Evolutionary conservation across 2,329 filamentous ascomycete species (phyloP), one percentile per base, ranked within the genome.

Genomic region (Penicillium sp.): DNA sequence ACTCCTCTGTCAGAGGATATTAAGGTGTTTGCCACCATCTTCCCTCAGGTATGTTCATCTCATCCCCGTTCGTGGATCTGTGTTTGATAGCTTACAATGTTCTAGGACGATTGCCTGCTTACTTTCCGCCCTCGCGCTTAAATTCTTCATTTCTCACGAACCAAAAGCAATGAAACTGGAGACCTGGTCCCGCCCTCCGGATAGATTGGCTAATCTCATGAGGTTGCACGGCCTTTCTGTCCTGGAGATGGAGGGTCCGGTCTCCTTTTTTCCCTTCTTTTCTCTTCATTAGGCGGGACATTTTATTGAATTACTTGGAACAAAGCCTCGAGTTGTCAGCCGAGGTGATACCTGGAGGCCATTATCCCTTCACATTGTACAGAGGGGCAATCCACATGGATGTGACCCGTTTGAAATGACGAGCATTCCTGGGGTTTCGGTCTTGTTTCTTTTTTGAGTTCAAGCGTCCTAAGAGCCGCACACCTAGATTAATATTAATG

Each of bases 1-100:
- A 97, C 93, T 9, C 83, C 87, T 0, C 66, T 78, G 51, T 95
- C 89, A 0, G 93, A 98, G 75, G 86, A 95, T 72, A 97, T 98
- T 73, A 92, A 95, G 77, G 92, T 97, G 59, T 98, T 97, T 75
- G 93, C 93, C 35, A 96, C 90, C 25, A 95, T 98, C 62, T 98
- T 98, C 80, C 93, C 93, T 49, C 87, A 87, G 87, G 91, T 95
- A 51, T 57, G 48, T 47, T 55, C 28, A 15, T 24, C 20, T 27
- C n/a, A 2, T 20, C 9, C 42, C 4, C 20, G 6, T 12, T 23
- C 33, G 47, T 55, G 35, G 1, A 3, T 53, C 42, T 48, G 10
- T 31, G 10, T 31, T 46, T 51, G 47, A 60, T 61, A 54, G 66
- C 48, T n/a, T 28, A 20, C 12, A 43, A 60, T 68, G 54, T 37